Percentiles rank a stretch among this genome's conserved stretches.
phyloP scores from a whole-genome alignment of 305 asterid genomes.

The Ajuga reptans region DNA sequence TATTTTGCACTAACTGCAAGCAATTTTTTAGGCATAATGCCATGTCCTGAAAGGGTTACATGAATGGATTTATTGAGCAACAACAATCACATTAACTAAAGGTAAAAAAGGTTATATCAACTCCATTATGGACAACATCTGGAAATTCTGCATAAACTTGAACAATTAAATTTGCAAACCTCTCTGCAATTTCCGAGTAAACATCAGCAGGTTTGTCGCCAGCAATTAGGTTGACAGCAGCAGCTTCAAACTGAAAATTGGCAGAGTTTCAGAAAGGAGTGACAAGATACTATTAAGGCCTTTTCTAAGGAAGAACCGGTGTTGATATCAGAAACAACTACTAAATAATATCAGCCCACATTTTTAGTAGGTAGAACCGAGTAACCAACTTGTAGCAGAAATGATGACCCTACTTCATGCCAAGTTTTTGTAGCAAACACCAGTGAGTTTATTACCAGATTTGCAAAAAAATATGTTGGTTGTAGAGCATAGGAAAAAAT shows the following conservation, averaged over 20 bases:
- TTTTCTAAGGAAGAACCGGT: background rate
- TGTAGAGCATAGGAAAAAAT: background rate
- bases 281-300: background rate
- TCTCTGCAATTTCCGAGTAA: slow-evolving; percentile 86
- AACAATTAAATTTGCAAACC: slow-evolving; percentile 37
- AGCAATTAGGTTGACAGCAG: slow-evolving; percentile 89
- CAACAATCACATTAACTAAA: background rate
- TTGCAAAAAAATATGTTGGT: background rate
- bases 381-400: background rate
- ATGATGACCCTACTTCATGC: background rate
- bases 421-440: background rate
- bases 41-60: background rate
- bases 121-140: background rate
- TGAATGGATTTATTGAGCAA: background rate
- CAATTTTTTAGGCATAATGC: background rate
- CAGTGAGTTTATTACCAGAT: slow-evolving; percentile 3
- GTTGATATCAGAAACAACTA: background rate
- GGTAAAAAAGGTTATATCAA: background rate
- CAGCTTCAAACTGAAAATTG: slow-evolving; percentile 71
- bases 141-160: slow-evolving; percentile 3
- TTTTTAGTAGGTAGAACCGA: background rate
- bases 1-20: background rate
- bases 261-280: slow-evolving; percentile 19
- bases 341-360: background rate
- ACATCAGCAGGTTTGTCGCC: slow-evolving; percentile 86